A percentile compares a stretch with the other conserved stretches of the same genome.
phyloP scores from a whole-genome alignment of 2,329 filamentous ascomycete genomes.

The Pseudovirgaria hyperparasitica region DNA sequence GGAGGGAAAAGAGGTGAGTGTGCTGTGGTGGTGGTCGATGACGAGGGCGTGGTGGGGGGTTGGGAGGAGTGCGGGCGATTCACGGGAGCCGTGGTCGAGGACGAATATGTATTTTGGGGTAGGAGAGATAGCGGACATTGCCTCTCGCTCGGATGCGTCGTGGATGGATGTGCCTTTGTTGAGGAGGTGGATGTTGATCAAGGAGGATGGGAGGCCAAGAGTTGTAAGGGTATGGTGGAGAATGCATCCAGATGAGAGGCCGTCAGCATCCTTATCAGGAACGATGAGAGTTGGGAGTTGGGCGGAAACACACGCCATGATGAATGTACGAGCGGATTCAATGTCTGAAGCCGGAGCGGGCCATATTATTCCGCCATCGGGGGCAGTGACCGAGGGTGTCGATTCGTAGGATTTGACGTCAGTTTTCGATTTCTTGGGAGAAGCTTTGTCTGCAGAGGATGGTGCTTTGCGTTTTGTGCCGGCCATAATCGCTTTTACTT shows the following conservation, averaged over 20 bases:
- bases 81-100: conserved; percentile 51
- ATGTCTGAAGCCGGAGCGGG: conserved; percentile 47
- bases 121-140: conserved; percentile 38
- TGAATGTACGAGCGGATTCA: conserved; percentile 40
- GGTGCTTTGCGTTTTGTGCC: no score
- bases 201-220: conserved; percentile 40
- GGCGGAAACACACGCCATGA: conserved; percentile 42
- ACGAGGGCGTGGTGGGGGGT: conserved; percentile 39
- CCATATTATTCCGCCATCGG: conserved; percentile 45
- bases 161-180: conserved; percentile 48
- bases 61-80: conserved; percentile 41
- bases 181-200: conserved; percentile 47
- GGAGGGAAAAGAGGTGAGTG: conserved; percentile 45
- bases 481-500: no score
- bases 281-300: conserved; percentile 41
- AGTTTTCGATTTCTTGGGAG: no score
- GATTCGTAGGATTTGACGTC: no score
- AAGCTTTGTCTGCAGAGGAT: no score
- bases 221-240: conserved; percentile 45
- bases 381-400: conserved; percentile 1
- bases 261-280: conserved; percentile 59
- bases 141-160: conserved; percentile 36
- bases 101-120: conserved; percentile 48
- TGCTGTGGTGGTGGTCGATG: conserved; percentile 51
- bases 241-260: conserved; percentile 51